Evolutionary conservation across 2,329 filamentous ascomycete species (phyloP), one percentile per base, ranked within the genome.

Genomic region (Cryphonectria nitschkei): DNA sequence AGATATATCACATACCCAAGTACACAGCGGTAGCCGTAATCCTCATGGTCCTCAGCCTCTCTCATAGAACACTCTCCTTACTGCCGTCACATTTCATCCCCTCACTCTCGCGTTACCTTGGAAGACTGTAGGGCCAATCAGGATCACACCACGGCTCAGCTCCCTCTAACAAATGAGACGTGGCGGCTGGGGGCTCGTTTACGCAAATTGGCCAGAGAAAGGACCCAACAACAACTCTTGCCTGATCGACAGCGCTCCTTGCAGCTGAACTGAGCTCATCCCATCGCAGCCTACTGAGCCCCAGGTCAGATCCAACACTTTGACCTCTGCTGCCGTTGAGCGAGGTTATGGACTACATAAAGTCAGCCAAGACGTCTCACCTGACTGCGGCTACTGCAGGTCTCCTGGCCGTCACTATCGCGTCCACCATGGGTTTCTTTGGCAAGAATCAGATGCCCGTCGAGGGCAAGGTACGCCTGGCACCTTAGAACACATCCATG

Each of bases 401-500:
- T 39, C 52, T 82, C 65, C 72, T 82, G 43, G 79, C 80, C 16
- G 65, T 83, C 19, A 65, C 81, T 39, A 73, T 82, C 46, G 79
- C 80, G 16, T 75, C 80, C 71, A 78, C 79, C 65, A 94, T 95
- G 92, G 90, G 91, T n/a, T 78, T 91, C 71, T 92, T 93, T 71
- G 80, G 85, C 65, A 91, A 87, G 75, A 94, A 97, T 79, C 87
- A 94, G 73, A 94, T 98, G 84, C 89, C 90, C 66, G 93, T 98
- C 14, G 90, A 94, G 76, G 94, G 94, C 80, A 93, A 92, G 85
- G 95, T 96, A 80, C 66, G 84, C 77, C 19, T 70, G 54, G 43
- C 3, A 62, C 29, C 68, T 63, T 9, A 13, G 60, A 14, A 26
- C 14, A 26, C 14, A 39, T 64, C 16, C 22, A 4, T 61, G 34